Evolutionary conservation across 306 rosid species (phyloP), one percentile per base, ranked within the genome.

Genomic region (Quercus wislizeni): DNA sequence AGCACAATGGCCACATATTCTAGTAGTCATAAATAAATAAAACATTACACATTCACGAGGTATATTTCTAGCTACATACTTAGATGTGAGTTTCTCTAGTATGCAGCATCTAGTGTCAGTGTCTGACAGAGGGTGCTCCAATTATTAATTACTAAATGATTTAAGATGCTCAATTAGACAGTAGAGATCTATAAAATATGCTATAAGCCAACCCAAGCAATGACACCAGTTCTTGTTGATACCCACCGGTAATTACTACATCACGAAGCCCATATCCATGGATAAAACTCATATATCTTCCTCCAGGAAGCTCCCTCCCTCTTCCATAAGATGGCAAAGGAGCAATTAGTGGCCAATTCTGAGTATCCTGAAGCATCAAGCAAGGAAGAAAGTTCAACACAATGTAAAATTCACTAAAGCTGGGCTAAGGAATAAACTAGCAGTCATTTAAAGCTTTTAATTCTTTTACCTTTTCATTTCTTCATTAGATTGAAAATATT

Each of bases 321-420:
- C 99, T 90, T 74, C 97, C 99, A 78, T 91, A 92, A 75, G 99
- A 95, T 38, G 98, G 99, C 90, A 95, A 82, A 5, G 98, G 99
- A 61, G 91, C 89, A 69, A 88, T 86, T 78, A 95, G 78, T 43
- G 96, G 99, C 99, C 99, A 95, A 77, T 79, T 80, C n/a, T 69
- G 51, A 18, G 88, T 82, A 82, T 89, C 84, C 99, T 92, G 82
- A 71, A 83, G 23, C 82, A 87, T 78, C 73, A 76, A 83, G 35
- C 55, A 51, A 86, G 35, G 49, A 79, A 80, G 43, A 72, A 5
- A 54, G 51, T 70, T 58, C 17, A 55, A 69, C 31, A 41, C 4
- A 58, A 65, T 52, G 5, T 20, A 33, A 20, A n/a, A 70, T 23
- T 10, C 73, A 55, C 33, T 43, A 51, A 74, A 61, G 76, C 38